These are phyloP conservation scores for Clarireedia hainanense DNA, from an alignment of 2,329 filamentous ascomycete species.

Conservation along the genomic window DNA sequence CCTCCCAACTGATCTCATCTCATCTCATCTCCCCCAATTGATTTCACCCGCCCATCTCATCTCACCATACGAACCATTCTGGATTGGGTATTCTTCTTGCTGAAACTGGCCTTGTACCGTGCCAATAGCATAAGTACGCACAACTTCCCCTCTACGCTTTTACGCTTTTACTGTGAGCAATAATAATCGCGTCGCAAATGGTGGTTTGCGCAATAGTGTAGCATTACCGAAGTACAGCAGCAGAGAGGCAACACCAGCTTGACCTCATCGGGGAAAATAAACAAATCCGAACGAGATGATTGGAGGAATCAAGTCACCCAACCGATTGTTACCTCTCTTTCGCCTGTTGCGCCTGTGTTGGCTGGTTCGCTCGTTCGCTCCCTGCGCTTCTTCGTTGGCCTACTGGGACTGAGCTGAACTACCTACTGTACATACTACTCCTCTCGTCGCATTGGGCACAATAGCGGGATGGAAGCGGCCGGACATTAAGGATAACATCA, in stretches of 20 bases:
- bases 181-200: background rate
- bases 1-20: background rate
- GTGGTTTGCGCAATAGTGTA: conserved; percentile 8
- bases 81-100: background rate
- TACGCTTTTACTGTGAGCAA: too few species aligned
- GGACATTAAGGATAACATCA: background rate
- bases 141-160: too few species aligned
- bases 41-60: conserved; percentile 2
- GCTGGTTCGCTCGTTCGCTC: too few species aligned
- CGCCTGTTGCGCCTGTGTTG: too few species aligned
- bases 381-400: background rate
- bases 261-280: background rate
- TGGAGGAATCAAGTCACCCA: background rate
- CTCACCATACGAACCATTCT: background rate
- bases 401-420: too few species aligned
- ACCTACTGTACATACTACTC: too few species aligned
- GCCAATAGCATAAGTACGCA: too few species aligned
- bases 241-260: background rate
- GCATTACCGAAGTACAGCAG: conserved; percentile 9
- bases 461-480: background rate
- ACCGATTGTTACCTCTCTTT: too few species aligned
- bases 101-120: too few species aligned
- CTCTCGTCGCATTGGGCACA: conserved; percentile 2
- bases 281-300: too few species aligned
- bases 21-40: background rate